A percentile compares a stretch with the other conserved stretches of the same genome.
phyloP scores from a whole-genome alignment of 306 rosid species.

The Vigna trinervia region DNA sequence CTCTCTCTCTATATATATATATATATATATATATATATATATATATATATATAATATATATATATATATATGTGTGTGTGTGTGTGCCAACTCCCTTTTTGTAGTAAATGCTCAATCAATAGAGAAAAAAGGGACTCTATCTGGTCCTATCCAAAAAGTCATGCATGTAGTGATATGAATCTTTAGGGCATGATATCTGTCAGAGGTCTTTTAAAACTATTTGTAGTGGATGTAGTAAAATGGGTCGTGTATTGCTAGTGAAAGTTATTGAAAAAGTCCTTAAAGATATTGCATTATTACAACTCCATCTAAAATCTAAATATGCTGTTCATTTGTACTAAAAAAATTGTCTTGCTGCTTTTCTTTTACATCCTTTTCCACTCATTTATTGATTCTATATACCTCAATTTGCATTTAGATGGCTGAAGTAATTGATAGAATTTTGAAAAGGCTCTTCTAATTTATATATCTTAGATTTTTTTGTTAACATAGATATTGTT shows the following conservation, averaged over 20 bases:
- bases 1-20: not conserved
- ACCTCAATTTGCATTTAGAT: constrained; percentile 1
- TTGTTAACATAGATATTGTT: too few species aligned
- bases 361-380: constrained; percentile 5
- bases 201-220: not conserved
- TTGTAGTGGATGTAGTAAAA: not conserved
- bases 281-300: constrained; percentile 18
- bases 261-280: constrained; percentile 26
- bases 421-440: constrained; percentile 20
- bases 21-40: too few species aligned
- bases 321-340: constrained; percentile 23
- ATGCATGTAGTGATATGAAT: constrained; percentile 21
- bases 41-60: too few species aligned
- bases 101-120: constrained; percentile 35
- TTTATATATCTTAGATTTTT: not conserved
- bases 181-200: constrained; percentile 20
- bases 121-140: not conserved
- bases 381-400: not conserved
- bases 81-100: not conserved
- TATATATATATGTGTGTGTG: too few species aligned
- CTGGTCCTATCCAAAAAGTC: constrained; percentile 8
- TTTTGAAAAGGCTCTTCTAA: not conserved
- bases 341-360: not conserved
- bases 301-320: constrained; percentile 27
- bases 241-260: constrained; percentile 6